phyloP scores from a whole-genome alignment of 805 yeast species.

The Diddensiella transvaalensis region DNA sequence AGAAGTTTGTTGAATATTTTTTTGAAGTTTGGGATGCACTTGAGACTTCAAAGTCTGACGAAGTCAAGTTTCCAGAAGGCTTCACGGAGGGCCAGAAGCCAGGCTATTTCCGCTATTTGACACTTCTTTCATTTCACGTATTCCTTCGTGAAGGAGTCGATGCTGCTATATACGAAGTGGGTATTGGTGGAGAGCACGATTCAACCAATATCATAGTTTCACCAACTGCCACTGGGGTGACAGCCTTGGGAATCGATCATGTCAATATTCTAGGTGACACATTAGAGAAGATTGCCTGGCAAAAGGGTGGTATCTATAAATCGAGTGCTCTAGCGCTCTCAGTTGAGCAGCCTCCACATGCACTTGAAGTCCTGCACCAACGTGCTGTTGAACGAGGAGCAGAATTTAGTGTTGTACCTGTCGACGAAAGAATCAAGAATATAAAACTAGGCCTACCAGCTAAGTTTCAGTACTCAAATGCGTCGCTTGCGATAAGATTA shows the following conservation, averaged over 20 bases:
- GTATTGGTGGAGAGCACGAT: constrained; percentile 97
- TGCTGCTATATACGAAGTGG: constrained; percentile 94
- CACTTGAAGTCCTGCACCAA: constrained; percentile 45
- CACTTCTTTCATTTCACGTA: constrained; percentile 85
- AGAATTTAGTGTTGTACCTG: constrained; percentile 48
- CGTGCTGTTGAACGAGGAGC: constrained; percentile 66
- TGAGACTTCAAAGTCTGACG: constrained; percentile 53
- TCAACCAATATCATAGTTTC: constrained; percentile 82
- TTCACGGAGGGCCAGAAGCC: constrained; percentile 77
- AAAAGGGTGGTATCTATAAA: constrained; percentile 92
- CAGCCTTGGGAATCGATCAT: constrained; percentile 90
- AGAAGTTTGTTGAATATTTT: constrained; percentile 79
- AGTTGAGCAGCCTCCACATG: constrained; percentile 57
- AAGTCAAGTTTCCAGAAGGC: constrained; percentile 61
- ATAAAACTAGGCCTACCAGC: constrained; percentile 46
- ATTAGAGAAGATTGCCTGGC: constrained; percentile 89
- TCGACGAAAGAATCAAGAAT: constrained; percentile 38
- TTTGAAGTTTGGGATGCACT: constrained; percentile 91
- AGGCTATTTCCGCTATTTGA: constrained; percentile 86
- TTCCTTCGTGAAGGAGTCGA: constrained; percentile 87
- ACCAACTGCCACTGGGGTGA: constrained; percentile 83
- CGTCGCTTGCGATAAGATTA: constrained; percentile 78
- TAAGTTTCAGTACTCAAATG: constrained; percentile 78
- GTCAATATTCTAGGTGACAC: constrained; percentile 82
- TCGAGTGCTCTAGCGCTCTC: constrained; percentile 60